Evolutionary conservation across 2,329 filamentous ascomycete species (phyloP), one percentile per base, ranked within the genome.

Genomic region (Aureobasidium sp.): DNA sequence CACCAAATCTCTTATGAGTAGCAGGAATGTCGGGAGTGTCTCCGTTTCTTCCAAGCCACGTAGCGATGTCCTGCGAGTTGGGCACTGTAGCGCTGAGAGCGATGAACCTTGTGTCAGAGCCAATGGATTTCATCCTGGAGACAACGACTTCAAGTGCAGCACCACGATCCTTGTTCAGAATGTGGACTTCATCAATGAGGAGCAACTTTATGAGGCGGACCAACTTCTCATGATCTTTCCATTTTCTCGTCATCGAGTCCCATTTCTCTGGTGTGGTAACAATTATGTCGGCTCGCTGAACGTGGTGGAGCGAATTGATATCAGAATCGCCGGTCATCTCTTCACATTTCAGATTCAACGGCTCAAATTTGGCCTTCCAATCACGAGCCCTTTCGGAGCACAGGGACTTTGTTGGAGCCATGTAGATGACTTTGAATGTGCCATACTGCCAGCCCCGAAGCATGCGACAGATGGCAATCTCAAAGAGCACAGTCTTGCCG

Each of bases 221-320:
- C 20, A 95, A 76, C 65, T 81, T 88, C 58, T 82, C 81, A 68
- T 95, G 88, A 67, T 95, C 90, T 67, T 87, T 85, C 91, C 91
- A 95, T 70, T 90, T 92, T 20, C 90, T 81, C 0, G 91, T 95
- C 72, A 94, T 87, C 64, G 89, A 93, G 70, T 96, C 90, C 90
- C 90, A 95, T 70, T 95, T 95, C 73, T 96, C 90, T 0, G 91
- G 90, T 0, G 90, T 96, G 0, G 91, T 94, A 65, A 95, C 82
- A 66, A 96, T 93, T 65, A 96, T 89, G 51, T 86, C 87, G 3
- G 90, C 90, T 67, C 80, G 84, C 64, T 90, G 86, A 6, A 93
- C 87, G 60, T 82, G 84, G 25, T 80, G 79, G 63, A 91, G 79
- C 66, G 92, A 85, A 5, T 77, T 74, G 57, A 82, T 78, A 41